phyloP scores from a whole-genome alignment of 2,329 filamentous ascomycete genomes.

The Penicillium sp. region DNA sequence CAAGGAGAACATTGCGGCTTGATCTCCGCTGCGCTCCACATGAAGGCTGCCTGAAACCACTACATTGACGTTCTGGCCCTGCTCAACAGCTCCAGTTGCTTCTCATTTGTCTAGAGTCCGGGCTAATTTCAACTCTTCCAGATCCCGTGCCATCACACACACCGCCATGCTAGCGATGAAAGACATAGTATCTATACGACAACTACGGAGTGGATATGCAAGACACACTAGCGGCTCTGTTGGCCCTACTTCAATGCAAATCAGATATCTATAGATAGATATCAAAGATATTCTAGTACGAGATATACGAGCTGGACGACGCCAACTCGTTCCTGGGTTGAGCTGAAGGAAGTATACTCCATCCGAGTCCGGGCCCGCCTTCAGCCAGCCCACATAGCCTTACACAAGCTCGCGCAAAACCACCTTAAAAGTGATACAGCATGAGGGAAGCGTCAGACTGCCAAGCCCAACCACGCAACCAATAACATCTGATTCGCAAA shows the following conservation, averaged over 20 bases:
- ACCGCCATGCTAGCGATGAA: not conserved
- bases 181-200: not conserved
- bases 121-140: not conserved
- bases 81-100: not conserved
- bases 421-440: constrained; percentile 10
- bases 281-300: no score
- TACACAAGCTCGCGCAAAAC: constrained; percentile 4
- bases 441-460: constrained; percentile 10
- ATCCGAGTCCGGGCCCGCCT: not conserved
- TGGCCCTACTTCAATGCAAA: not conserved
- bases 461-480: constrained; percentile 1
- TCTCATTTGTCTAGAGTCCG: not conserved
- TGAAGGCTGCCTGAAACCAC: not conserved
- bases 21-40: constrained; percentile 13
- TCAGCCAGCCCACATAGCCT: constrained; percentile 4
- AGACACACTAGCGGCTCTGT: constrained; percentile 14
- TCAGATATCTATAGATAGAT: no score
- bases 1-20: constrained; percentile 10
- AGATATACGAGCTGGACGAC: not conserved
- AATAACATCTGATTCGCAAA: not conserved
- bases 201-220: not conserved
- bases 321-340: not conserved
- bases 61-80: not conserved
- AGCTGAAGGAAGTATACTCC: not conserved
- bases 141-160: not conserved